A percentile compares a stretch with the other conserved stretches of the same genome.
These are phyloP conservation scores for Gyromitra esculenta DNA, from an alignment of 2,329 filamentous ascomycete species.

Conservation along the genomic window DNA sequence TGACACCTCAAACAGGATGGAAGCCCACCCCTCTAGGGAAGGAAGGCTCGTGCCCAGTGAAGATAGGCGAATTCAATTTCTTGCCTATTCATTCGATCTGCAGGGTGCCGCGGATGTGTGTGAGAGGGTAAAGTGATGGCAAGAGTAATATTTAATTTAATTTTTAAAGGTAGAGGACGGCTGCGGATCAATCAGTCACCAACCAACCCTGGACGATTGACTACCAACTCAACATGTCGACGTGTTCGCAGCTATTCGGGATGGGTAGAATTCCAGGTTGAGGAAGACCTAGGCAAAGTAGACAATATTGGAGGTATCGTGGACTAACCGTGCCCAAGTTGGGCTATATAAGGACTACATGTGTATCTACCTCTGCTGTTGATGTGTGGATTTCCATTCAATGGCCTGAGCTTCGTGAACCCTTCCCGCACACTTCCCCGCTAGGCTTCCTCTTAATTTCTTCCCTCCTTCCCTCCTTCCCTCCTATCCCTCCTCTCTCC, in stretches of 20 bases:
- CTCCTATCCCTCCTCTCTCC: neutral
- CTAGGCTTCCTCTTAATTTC: neutral
- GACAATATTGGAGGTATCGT: constrained; percentile 13
- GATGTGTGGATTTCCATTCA: constrained; percentile 20
- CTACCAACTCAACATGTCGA: constrained; percentile 37
- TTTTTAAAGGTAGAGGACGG: constrained; percentile 15
- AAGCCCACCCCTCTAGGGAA: constrained; percentile 13
- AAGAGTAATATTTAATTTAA: constrained; percentile 41
- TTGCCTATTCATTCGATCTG: constrained; percentile 28
- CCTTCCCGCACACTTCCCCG: neutral
- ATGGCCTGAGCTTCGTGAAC: constrained; percentile 5
- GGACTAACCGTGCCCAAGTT: constrained; percentile 7
- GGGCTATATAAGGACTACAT: constrained; percentile 37
- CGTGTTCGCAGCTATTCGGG: constrained; percentile 41
- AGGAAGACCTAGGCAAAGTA: constrained; percentile 25
- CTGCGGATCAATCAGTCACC: constrained; percentile 38
- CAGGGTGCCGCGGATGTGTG: constrained; percentile 34
- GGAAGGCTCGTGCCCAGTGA: constrained; percentile 42
- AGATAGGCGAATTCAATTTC: constrained; percentile 38
- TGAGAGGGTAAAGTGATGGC: neutral
- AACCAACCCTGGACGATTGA: constrained; percentile 15
- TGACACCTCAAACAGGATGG: constrained; percentile 13
- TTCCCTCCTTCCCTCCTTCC: neutral
- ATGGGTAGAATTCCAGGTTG: constrained; percentile 32
- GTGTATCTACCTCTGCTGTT: constrained; percentile 17